These are phyloP conservation scores for Entomortierella lignicola DNA, from an alignment of 192 early-diverging fungal species.

Conservation along the genomic window DNA sequence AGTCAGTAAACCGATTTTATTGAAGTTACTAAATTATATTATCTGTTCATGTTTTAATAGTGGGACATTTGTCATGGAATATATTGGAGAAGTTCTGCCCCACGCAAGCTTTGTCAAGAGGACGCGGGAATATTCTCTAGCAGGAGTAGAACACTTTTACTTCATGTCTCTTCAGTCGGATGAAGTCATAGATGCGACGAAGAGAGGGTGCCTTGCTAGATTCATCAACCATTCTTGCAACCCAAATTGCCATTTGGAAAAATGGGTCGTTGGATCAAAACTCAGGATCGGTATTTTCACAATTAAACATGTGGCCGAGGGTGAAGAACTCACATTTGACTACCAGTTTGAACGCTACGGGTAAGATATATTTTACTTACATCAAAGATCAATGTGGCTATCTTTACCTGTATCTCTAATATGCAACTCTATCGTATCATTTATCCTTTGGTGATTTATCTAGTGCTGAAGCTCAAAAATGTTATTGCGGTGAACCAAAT, in stretches of 20 bases:
- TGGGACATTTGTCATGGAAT: slow-evolving; percentile 96
- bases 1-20: too few species aligned
- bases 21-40: too few species aligned
- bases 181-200: slow-evolving; percentile 96
- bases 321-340: slow-evolving; percentile 96
- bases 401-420: background rate
- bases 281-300: slow-evolving; percentile 98
- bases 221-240: slow-evolving; percentile 99
- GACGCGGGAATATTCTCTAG: slow-evolving; percentile 81
- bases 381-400: background rate
- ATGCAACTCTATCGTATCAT: background rate
- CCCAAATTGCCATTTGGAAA: slow-evolving; percentile 95
- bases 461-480: slow-evolving; percentile 89
- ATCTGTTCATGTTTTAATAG: slow-evolving; percentile 56
- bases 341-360: slow-evolving; percentile 98
- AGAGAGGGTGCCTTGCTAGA: slow-evolving; percentile 91
- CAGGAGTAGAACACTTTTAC: slow-evolving; percentile 93
- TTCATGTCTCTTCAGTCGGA: slow-evolving; percentile 97
- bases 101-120: slow-evolving; percentile 85
- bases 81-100: slow-evolving; percentile 95
- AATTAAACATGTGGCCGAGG: slow-evolving; percentile 75
- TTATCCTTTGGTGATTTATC: slow-evolving; percentile 8
- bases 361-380: slow-evolving; percentile 50
- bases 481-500: slow-evolving; percentile 89
- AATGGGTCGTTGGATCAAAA: slow-evolving; percentile 94